These are phyloP conservation scores for Ophiocordyceps polyrhachis-furcata DNA, from an alignment of 2,329 filamentous ascomycete species.

Conservation along the genomic window DNA sequence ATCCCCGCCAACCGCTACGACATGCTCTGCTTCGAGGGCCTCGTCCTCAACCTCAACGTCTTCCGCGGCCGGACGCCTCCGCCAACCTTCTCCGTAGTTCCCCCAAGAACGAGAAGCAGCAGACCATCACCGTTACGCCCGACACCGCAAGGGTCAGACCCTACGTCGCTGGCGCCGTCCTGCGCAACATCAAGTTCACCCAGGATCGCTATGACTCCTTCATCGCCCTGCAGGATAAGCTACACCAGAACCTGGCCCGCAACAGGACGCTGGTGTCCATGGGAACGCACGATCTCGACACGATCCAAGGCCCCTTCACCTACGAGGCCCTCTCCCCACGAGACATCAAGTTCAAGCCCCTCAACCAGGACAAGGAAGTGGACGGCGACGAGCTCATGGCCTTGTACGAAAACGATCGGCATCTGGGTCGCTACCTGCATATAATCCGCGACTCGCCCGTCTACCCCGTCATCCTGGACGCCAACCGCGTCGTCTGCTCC, in stretches of 20 bases:
- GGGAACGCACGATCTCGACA: constrained; percentile 91
- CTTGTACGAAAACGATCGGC: constrained; percentile 89
- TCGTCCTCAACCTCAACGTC: constrained; percentile 87
- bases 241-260: constrained; percentile 87
- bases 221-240: constrained; percentile 93
- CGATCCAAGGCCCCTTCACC: constrained; percentile 82
- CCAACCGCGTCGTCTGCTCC: constrained; percentile 72
- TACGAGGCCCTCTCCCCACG: constrained; percentile 88
- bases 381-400: constrained; percentile 75
- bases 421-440: constrained; percentile 75
- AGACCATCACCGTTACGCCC: constrained; percentile 64
- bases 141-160: constrained; percentile 64
- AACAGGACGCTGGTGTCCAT: constrained; percentile 92
- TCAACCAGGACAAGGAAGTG: constrained; percentile 87
- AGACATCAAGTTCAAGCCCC: constrained; percentile 73
- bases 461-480: constrained; percentile 90
- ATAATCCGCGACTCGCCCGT: constrained; percentile 89
- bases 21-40: constrained; percentile 94
- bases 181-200: constrained; percentile 83
- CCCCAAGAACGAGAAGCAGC: constrained; percentile 52
- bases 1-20: constrained; percentile 90
- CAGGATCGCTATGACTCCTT: constrained; percentile 88
- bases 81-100: constrained; percentile 61
- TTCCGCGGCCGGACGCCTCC: constrained; percentile 61
- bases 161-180: constrained; percentile 72